Percentiles rank a stretch among this genome's conserved stretches.
Evolutionary conservation across 1,284 basidiomycete species (phyloP).

Genomic region (Austroboletus olivaceoglutinosus): DNA sequence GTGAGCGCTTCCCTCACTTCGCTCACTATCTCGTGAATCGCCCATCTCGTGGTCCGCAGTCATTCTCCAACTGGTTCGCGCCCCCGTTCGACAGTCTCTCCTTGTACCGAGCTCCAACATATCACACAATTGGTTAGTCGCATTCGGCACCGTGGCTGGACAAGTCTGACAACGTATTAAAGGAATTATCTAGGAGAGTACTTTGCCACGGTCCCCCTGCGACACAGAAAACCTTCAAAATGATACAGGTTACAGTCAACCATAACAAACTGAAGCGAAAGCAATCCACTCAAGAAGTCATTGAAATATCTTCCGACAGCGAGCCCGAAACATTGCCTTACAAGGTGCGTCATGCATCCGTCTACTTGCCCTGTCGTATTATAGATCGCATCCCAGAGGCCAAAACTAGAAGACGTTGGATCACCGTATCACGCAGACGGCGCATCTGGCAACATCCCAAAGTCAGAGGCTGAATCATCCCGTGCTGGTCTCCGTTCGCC

Average conservation of each 20-base stretch:
- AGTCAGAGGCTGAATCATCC: conserved; percentile 7
- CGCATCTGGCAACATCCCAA: background rate
- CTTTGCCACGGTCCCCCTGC: conserved; percentile 7
- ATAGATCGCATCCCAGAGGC: conserved; percentile 17
- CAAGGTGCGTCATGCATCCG: conserved; percentile 18
- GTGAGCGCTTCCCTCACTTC: conserved; percentile 11
- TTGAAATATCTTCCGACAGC: conserved; percentile 33
- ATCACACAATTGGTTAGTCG: conserved; percentile 24
- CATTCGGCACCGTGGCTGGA: background rate
- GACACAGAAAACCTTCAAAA: conserved; percentile 22
- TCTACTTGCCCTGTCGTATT: background rate
- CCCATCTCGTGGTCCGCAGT: background rate
- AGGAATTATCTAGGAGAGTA: conserved; percentile 25
- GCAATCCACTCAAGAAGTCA: conserved; percentile 13
- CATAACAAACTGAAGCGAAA: conserved; percentile 26
- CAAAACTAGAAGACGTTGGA: conserved; percentile 6
- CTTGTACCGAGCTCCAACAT: conserved; percentile 25
- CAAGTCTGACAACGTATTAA: conserved; percentile 9
- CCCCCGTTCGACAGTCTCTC: background rate
- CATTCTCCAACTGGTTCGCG: background rate
- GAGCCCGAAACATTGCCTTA: conserved; percentile 22
- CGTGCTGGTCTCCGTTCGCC: conserved; percentile 2
- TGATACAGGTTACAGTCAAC: conserved; percentile 12
- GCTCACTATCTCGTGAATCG: background rate
- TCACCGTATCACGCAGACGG: background rate